Base-by-base conservation (phyloP, 1,284 basidiomycete species). In the Trichosporon inkin region DNA sequence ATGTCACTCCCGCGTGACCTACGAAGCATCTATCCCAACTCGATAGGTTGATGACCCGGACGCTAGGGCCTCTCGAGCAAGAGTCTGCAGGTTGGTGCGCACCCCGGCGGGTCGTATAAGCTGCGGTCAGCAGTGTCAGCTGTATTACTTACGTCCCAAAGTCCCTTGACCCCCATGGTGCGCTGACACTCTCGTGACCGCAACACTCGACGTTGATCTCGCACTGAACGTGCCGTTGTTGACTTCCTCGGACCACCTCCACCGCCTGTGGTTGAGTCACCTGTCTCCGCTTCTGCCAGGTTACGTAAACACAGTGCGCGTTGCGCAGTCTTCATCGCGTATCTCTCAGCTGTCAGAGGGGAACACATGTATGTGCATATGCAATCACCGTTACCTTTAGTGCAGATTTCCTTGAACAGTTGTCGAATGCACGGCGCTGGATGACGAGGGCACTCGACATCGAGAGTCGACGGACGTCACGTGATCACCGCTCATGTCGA, bases 11-110 rank as follows among this genome's bases (percentile, higher is more conserved):
- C 6, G 5, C n/a, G 16, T 38, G 16, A 68, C 77, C 61, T 22
- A 78, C 71, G 76, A 75, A 16, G 79, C 75, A 60, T 81, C 80
- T 49, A 81, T 72, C 0, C 80, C 80, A 16, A 80, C 64, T 10
- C 14, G 10, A 22, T 14, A 47, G 1, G 13, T 75, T 71, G n/a
- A 79, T 62, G 0, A 76, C 77, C 32, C 78, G 64, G 8, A 70
- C 51, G 1, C 74, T 72, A 77, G 73, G 6, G 76, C 76, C 16
- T 78, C 72, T 14, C 70, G 65, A 0, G 71, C 68, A 3, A 76
- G 61, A 2, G 62, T 58, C 0, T 69, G 67, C n/a, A 78, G 56
- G 1, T 69, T 70, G 5, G 71, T 68, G 2, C 68, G 56, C 10
- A 69, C 61, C n/a, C 70, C 71, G 1, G 72, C 74, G 3, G 76